Evolutionary conservation across 1,139 yeast species (phyloP).

Genomic region (Torulaspora globosa): DNA sequence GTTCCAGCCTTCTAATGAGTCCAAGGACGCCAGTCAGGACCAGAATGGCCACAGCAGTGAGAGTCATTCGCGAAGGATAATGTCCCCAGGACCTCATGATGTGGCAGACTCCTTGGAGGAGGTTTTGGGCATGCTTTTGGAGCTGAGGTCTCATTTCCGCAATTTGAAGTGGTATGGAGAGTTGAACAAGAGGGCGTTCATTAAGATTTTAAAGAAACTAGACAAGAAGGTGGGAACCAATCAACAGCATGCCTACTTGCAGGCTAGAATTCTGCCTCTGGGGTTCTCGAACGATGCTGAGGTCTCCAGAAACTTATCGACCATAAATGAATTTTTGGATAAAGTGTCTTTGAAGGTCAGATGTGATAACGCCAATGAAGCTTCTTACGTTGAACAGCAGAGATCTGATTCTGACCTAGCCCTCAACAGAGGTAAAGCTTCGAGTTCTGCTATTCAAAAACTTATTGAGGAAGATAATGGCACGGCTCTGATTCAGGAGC

Average conservation of each 20-base stretch:
- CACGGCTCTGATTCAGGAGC: slow-evolving; percentile 41
- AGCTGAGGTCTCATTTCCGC: slow-evolving; percentile 70
- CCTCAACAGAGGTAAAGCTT: slow-evolving; percentile 2
- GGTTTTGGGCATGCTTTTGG: slow-evolving; percentile 67
- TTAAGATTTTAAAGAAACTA: slow-evolving; percentile 82
- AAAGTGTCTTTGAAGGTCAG: slow-evolving; percentile 14
- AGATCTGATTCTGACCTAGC: not conserved
- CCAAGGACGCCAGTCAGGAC: slow-evolving; percentile 7
- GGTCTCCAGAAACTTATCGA: slow-evolving; percentile 50
- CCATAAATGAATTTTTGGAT: slow-evolving; percentile 54
- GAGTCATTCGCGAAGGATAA: slow-evolving; percentile 14
- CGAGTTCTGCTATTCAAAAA: not conserved
- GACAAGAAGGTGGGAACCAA: slow-evolving; percentile 79
- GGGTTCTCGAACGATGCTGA: slow-evolving; percentile 72
- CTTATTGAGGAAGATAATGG: slow-evolving; percentile 47
- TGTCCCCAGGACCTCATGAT: slow-evolving; percentile 20
- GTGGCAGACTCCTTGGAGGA: slow-evolving; percentile 72
- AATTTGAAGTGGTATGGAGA: slow-evolving; percentile 93
- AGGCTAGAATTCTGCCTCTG: slow-evolving; percentile 66
- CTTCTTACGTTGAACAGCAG: not conserved
- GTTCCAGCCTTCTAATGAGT: slow-evolving; percentile 13
- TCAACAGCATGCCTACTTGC: slow-evolving; percentile 62
- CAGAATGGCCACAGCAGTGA: slow-evolving; percentile 12
- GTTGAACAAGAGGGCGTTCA: slow-evolving; percentile 83
- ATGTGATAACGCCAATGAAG: not conserved